These are phyloP conservation scores for Leishmania braziliensis DNA, from an alignment of 208 protist species.

Conservation along the genomic window DNA sequence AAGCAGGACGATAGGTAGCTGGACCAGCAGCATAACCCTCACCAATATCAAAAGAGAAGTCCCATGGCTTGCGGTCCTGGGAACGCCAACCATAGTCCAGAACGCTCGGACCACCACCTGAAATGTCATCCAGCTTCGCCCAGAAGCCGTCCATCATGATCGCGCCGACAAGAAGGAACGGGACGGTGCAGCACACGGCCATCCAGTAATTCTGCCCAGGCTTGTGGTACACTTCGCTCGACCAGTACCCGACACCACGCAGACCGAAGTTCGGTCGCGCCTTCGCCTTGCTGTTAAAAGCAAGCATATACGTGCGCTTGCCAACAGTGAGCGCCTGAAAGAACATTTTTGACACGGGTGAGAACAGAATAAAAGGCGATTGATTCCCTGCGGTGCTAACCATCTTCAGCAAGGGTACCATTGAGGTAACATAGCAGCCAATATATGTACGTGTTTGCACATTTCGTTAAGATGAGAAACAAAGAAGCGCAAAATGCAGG, in stretches of 20 bases:
- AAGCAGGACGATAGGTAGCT: slow-evolving; percentile 61
- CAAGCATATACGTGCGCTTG: slow-evolving; percentile 82
- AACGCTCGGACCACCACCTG: slow-evolving; percentile 72
- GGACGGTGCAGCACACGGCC: slow-evolving; percentile 46
- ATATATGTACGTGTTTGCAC: neutral
- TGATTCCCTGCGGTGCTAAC: neutral
- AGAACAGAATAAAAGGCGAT: neutral
- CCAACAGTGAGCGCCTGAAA: slow-evolving; percentile 59
- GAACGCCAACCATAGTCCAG: slow-evolving; percentile 82
- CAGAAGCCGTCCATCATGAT: slow-evolving; percentile 86
- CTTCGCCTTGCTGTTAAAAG: slow-evolving; percentile 88
- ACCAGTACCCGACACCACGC: slow-evolving; percentile 78
- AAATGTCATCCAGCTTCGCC: slow-evolving; percentile 83
- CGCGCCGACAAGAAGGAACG: slow-evolving; percentile 68
- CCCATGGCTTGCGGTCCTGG: slow-evolving; percentile 83
- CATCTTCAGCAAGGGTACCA: neutral
- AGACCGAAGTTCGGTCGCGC: slow-evolving; percentile 89
- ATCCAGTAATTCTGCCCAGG: slow-evolving; percentile 83
- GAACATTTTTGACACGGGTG: slow-evolving; percentile 50
- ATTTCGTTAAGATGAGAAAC: neutral
- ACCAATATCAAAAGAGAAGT: slow-evolving; percentile 89
- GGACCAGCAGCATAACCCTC: slow-evolving; percentile 87
- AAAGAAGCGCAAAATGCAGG: neutral
- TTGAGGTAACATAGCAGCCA: neutral
- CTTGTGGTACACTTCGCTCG: slow-evolving; percentile 84